Evolutionary conservation across 768 basidiomycete genomes (phyloP).

Genomic region (Hysterangium stoloniferum): DNA sequence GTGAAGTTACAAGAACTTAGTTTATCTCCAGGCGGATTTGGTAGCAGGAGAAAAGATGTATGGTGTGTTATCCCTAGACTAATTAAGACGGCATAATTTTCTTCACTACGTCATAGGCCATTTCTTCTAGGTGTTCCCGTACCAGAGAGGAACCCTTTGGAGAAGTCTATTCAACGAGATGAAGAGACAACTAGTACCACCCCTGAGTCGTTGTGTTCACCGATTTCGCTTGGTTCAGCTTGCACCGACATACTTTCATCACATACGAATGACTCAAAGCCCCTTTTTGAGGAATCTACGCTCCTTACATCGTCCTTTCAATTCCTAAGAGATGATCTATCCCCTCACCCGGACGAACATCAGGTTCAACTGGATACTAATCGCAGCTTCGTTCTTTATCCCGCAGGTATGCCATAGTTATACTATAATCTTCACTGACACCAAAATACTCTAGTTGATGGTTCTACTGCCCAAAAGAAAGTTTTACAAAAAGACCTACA

Average conservation of each 20-base stretch:
- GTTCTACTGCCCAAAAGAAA: conserved; percentile 32
- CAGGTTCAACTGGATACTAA: conserved; percentile 88
- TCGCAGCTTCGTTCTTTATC: conserved; percentile 89
- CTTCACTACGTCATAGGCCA: conserved; percentile 29
- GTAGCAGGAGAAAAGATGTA: conserved; percentile 41
- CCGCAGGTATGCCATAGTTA: conserved; percentile 52
- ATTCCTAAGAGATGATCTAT: conserved; percentile 2
- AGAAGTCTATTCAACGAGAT: background rate
- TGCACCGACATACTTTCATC: background rate
- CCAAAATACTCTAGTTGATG: conserved; percentile 12
- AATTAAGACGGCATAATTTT: conserved; percentile 14
- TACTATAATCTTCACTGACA: background rate
- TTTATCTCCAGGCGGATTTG: conserved; percentile 57
- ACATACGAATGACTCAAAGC: background rate
- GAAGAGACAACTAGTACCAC: background rate
- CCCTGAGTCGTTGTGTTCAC: background rate
- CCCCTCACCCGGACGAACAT: conserved; percentile 65
- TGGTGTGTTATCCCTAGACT: conserved; percentile 37
- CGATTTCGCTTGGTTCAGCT: background rate
- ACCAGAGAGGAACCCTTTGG: background rate
- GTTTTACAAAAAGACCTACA: conserved; percentile 59
- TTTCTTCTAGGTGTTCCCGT: conserved; percentile 25
- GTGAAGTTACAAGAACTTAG: conserved; percentile 38
- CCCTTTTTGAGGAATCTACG: background rate
- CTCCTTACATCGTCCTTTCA: background rate